Base-by-base conservation (phyloP, 345 rosid species). In the Moringa oleifera region DNA sequence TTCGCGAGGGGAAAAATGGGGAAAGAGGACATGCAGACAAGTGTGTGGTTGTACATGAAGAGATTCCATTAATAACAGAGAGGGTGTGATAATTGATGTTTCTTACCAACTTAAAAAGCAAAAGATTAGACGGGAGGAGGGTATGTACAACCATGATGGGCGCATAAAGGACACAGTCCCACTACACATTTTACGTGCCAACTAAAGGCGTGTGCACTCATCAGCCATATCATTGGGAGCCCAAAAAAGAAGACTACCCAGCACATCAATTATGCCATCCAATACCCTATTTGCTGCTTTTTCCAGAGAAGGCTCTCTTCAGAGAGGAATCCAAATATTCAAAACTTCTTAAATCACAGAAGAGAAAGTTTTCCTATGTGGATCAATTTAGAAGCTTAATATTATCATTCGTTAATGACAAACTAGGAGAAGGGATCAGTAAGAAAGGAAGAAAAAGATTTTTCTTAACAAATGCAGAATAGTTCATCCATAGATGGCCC, bases 141-240 rank as follows among this genome's bases (percentile, higher is more conserved):
- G 19, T 19, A 54, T n/a, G n/a, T n/a, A n/a, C n/a, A n/a, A n/a
- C n/a, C n/a, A n/a, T 51, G 37, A 70, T 63, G 59, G 65, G 28
- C 64, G 54, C 64, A 68, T 65, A 68, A 58, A 72, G 63, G 71
- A 19, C 66, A 76, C 51, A 51, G 33, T 65, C 64, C 49, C 67
- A 55, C 55, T 52, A 11, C 49, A 53, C 12, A 36, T 52, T 53
- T 16, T 4, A 57, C 58, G 62, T 62, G 73, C 68, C 11, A 59
- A 36, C 62, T 33, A 60, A 61, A 55, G 56, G 33, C 21, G 25
- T 54, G 25, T 68, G 79, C 81, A 78, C 64, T 74, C 74, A 62
- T 65, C 71, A 51, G 46, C 22, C 59, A 62, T 58, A 62, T 45
- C 64, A 71, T 65, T 78, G 65, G 81, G 37, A 58, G 73, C 61